Percentiles rank a stretch among this genome's conserved stretches.
These are phyloP conservation scores for Warburgia ugandensis DNA, from an alignment of 164 flowering plant genomes.

Conservation along the genomic window DNA sequence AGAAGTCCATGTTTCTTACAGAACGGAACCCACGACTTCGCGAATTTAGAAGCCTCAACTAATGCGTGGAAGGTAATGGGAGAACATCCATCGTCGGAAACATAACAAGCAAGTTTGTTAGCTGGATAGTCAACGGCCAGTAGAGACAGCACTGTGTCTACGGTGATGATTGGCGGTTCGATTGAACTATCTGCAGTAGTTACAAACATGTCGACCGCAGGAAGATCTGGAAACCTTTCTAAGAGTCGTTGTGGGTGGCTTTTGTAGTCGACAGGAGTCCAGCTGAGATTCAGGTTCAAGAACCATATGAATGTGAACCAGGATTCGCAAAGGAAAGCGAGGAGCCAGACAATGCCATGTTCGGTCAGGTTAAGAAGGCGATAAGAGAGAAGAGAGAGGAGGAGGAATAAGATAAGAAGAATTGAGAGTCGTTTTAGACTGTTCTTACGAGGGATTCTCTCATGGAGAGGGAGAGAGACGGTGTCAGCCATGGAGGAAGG, in stretches of 20 bases:
- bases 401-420: constrained; percentile 28
- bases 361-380: constrained; percentile 23
- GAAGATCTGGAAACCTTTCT: constrained; percentile 35
- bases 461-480: constrained; percentile 1
- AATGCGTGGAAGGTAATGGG: constrained; percentile 51
- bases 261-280: constrained; percentile 30
- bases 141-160: constrained; percentile 57
- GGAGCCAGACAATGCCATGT: constrained; percentile 30
- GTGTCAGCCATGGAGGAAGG: not conserved
- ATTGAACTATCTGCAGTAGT: constrained; percentile 58
- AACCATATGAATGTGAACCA: constrained; percentile 49
- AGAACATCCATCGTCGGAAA: constrained; percentile 59
- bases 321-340: constrained; percentile 44
- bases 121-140: constrained; percentile 59
- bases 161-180: constrained; percentile 54
- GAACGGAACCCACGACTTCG: constrained; percentile 58
- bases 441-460: constrained; percentile 13
- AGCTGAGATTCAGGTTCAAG: constrained; percentile 26
- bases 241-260: constrained; percentile 38
- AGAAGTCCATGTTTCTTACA: constrained; percentile 45
- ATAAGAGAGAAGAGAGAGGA: constrained; percentile 38
- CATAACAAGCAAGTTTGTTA: constrained; percentile 58
- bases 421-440: constrained; percentile 17
- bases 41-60: constrained; percentile 39
- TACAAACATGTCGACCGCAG: constrained; percentile 59